Evolutionary conservation across 2,329 filamentous ascomycete genomes (phyloP), one percentile per base, ranked within the genome.

Genomic region (Neonectria hederae): DNA sequence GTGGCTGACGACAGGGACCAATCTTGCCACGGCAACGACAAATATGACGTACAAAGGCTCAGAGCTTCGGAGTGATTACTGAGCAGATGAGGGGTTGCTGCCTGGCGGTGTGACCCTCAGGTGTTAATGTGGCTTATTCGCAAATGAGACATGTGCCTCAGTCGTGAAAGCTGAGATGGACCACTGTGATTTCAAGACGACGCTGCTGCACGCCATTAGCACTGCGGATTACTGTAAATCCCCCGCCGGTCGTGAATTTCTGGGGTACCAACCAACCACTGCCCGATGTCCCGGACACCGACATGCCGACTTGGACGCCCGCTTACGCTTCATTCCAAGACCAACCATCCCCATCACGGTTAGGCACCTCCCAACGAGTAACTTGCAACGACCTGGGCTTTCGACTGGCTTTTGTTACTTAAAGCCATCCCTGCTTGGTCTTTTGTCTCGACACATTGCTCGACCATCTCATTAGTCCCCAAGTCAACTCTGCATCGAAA

Each of bases 11-110:
- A 28, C 49, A 5, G 2, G 9, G 13, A 38, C 60, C 60, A 63
- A 59, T 63, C 24, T n/a, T 22, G 42, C 24, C 1, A 38, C 5
- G 14, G 10, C 38, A 9, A 22, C 40, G 43, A 35, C 32, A 28
- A 49, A 52, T 7, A 51, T 59, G 60, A 35, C 60, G 48, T 54
- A 19, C 26, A n/a, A 22, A 30, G 1, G 38, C 14, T 10, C 8
- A 28, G 7, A 32, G 10, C 42, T 35, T 40, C 30, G 49, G 42
- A 10, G 14, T 58, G 60, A 63, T 63, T 63, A 54, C 42, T 60
- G 57, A 60, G 17, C 49, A 60, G 7, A 22, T 21, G 57, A 53
- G 57, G 57, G 49, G 57, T 40, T 38, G 57, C 42, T 54, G 57
- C 42, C 57, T 60, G 22, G 30, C 24, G n/a, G 42, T 17, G 17